Base-by-base conservation (phyloP, 2,329 filamentous ascomycete genomes). In the Pseudogymnoascus pannorum region DNA sequence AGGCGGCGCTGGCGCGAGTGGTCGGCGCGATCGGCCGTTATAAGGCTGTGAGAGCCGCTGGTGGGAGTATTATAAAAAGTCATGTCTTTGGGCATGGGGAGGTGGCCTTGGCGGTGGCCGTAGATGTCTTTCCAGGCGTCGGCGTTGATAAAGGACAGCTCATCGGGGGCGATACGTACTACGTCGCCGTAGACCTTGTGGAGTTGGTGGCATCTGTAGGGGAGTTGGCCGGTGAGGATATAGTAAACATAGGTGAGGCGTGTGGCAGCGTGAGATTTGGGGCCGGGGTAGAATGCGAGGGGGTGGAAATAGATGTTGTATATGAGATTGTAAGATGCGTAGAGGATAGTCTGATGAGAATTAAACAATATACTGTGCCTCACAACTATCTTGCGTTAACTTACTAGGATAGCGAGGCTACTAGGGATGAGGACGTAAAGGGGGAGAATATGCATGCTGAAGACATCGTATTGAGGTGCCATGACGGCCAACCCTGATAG, bases 41-140 rank as follows among this genome's bases (percentile, higher is more conserved):
- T 63, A 16, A 58, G 11, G 7, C 22, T 33, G 63, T 61, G 62
- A 64, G 66, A 60, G 66, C 66, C 59, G 66, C 61, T 36, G 61
- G 60, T 24, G 59, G 61, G 33, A 40, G 18, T 48, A 29, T 57
- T 60, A 42, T 68, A 60, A 16, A 66, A 61, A 18, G n/a, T n/a
- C 26, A 59, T 38, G 7, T 63, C 60, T 31, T 61, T 60, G 16
- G 65, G 66, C 51, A 71, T 68, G 38, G 70, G 68, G 18, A 24
- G 14, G 18, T 60, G 29, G 12, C 61, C 58, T 26, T 64, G 62
- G 29, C 54, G 38, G 29, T 36, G n/a, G 33, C 58, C 33, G 35
- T 67, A 65, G 29, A 67, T 65, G n/a, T 73, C 71, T 12, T 65
- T 60, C 70, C 68, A 74, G 20, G 72, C 70, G 22, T 67, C 61